phyloP scores from a whole-genome alignment of 1,139 yeast genomes.

The Geotrichum histeridarum region DNA sequence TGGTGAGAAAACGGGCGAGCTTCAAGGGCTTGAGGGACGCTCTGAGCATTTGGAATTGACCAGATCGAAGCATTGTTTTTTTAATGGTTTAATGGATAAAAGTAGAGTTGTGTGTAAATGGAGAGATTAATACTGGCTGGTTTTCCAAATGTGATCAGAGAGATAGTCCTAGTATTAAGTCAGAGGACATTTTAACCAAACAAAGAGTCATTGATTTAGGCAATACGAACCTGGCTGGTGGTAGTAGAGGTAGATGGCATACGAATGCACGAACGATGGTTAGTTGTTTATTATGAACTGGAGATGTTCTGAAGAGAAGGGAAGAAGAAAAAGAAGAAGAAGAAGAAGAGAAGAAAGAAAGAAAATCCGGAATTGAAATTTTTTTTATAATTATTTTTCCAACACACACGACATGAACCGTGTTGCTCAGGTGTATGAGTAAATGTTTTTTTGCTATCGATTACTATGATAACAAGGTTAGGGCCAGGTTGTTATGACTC shows the following conservation, averaged over 20 bases:
- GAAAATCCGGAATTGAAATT: slow-evolving; percentile 1
- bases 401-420: background rate
- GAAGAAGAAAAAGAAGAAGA: background rate
- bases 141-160: slow-evolving; percentile 50
- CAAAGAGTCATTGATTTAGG: background rate
- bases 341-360: slow-evolving; percentile 3
- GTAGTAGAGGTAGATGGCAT: slow-evolving; percentile 23
- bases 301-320: background rate
- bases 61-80: slow-evolving; percentile 8
- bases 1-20: background rate
- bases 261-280: background rate
- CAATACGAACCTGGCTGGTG: slow-evolving; percentile 25
- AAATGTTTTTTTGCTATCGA: no score
- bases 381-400: slow-evolving; percentile 2
- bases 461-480: background rate
- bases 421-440: no score
- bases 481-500: background rate
- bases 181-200: background rate
- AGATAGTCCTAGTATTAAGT: slow-evolving; percentile 20
- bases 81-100: background rate
- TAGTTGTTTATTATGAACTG: background rate
- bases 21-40: slow-evolving; percentile 7
- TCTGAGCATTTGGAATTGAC: slow-evolving; percentile 5
- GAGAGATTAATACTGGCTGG: slow-evolving; percentile 36
- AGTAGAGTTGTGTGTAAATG: background rate